Base-by-base conservation (phyloP, 192 early-diverging fungal species). In the Pecoramyces ruminantium region DNA sequence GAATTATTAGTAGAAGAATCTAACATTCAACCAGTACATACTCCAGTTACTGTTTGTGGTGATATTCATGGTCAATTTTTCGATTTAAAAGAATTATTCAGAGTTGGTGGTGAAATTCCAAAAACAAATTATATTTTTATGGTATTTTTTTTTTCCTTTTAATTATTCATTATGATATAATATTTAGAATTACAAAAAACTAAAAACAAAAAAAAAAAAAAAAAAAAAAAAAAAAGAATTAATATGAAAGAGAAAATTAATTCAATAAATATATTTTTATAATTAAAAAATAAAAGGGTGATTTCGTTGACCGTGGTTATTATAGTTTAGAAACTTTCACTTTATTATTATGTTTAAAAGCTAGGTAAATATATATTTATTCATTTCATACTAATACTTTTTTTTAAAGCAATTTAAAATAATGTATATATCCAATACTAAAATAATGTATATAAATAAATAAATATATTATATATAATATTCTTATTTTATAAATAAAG, bases 21-120 rank as follows among this genome's bases (percentile, higher is more conserved):
- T 17, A 99, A 99, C 87, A 95, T 99, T 79, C 97, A 99, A 84
- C 94, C 96, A 21, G 97, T 99, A 28, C 89, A 92, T 80, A 93
- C 95, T 67, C 97, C 97, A 29, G 97, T 98, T 28, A 98, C 97
- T 0, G 95, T 98, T 51, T 98, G 97, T 86, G 97, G 97, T 80
- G 97, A 98, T 84, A 96, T 98, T 80, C 97, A 98, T 85, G 97
- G 97, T 34, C 97, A 99, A 84, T 99, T 98, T 82, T 95, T 93
- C 84, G 97, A 99, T 84, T 86, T 99, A 77, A 86, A 98, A 42
- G 97, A 98, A 84, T 89, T 99, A 34, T 99, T 99, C 85, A 88
- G 92, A 30, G 96, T 99, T 17, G 96, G 96, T 79, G 97, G 97
- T 18, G 96, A 97, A 86, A 89, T 96, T 29, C 95, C 96, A 40